These are phyloP conservation scores for Gossypium herbaceum DNA, from an alignment of 345 rosid genomes.

Conservation along the genomic window DNA sequence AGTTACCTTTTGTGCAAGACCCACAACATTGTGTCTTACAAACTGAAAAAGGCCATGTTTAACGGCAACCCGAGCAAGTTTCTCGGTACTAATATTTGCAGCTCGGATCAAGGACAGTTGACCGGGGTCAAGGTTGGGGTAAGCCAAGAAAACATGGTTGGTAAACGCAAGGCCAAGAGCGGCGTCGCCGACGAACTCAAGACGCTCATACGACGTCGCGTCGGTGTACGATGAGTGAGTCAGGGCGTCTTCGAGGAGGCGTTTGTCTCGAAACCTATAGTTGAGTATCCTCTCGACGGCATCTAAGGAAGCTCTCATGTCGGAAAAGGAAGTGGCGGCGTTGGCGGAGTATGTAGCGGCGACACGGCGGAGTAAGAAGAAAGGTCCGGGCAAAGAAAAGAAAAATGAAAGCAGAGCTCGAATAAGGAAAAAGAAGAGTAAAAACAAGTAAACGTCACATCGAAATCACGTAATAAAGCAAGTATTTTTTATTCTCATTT, in stretches of 20 bases:
- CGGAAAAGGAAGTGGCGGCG: conserved; percentile 7
- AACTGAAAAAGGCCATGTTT: conserved; percentile 41
- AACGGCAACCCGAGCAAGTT: conserved; percentile 72
- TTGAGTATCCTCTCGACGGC: conserved; percentile 53
- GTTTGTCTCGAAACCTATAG: conserved; percentile 43
- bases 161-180: conserved; percentile 48
- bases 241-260: conserved; percentile 55
- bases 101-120: conserved; percentile 52
- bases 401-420: too few species aligned
- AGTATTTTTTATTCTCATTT: too few species aligned
- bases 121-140: conserved; percentile 54
- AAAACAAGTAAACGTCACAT: too few species aligned
- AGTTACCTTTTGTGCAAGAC: conserved; percentile 51
- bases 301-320: conserved; percentile 32
- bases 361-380: not conserved
- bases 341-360: not conserved
- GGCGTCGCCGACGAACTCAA: conserved; percentile 82
- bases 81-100: conserved; percentile 72
- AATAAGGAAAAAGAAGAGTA: too few species aligned
- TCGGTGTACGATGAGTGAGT: conserved; percentile 56
- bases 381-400: too few species aligned
- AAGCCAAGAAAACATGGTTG: conserved; percentile 40
- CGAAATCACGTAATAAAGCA: too few species aligned
- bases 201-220: conserved; percentile 52
- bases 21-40: conserved; percentile 38